phyloP scores from a whole-genome alignment of 495 filamentous ascomycete species.

The Elasticomyces elasticus region DNA sequence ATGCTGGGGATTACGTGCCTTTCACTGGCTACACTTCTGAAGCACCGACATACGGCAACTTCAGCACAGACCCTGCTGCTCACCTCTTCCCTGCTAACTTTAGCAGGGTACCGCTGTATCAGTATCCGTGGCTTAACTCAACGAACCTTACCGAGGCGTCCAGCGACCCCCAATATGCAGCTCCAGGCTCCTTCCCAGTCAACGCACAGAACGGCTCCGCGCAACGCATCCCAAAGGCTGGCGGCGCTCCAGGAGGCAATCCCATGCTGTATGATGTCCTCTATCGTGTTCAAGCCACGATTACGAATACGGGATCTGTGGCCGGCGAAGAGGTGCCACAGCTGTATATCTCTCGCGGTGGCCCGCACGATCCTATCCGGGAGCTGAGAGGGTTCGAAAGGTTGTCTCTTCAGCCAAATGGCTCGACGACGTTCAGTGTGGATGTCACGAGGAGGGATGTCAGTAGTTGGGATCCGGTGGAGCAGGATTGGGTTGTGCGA shows the following conservation, averaged over 20 bases:
- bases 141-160: constrained; percentile 56
- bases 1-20: constrained; percentile 48
- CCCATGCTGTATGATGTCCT: constrained; percentile 68
- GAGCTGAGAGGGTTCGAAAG: constrained; percentile 81
- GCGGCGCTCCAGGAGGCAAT: constrained; percentile 73
- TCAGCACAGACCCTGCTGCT: constrained; percentile 49
- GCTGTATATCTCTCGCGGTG: constrained; percentile 75
- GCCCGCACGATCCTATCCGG: constrained; percentile 57
- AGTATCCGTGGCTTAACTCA: constrained; percentile 86
- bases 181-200: constrained; percentile 54
- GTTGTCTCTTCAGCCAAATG: constrained; percentile 58
- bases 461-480: constrained; percentile 71
- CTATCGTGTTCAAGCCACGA: constrained; percentile 61
- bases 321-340: constrained; percentile 77
- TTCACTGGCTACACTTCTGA: constrained; percentile 55
- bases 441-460: constrained; percentile 73
- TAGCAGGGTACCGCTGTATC: constrained; percentile 47
- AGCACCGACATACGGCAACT: constrained; percentile 62
- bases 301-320: constrained; percentile 71
- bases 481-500: constrained; percentile 62
- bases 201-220: constrained; percentile 53
- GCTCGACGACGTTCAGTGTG: constrained; percentile 53
- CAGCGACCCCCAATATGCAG: constrained; percentile 56
- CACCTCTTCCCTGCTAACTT: constrained; percentile 66
- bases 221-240: constrained; percentile 55